These are phyloP conservation scores for Tricholoma flavovirens DNA, from an alignment of 768 basidiomycete genomes.

Conservation along the genomic window DNA sequence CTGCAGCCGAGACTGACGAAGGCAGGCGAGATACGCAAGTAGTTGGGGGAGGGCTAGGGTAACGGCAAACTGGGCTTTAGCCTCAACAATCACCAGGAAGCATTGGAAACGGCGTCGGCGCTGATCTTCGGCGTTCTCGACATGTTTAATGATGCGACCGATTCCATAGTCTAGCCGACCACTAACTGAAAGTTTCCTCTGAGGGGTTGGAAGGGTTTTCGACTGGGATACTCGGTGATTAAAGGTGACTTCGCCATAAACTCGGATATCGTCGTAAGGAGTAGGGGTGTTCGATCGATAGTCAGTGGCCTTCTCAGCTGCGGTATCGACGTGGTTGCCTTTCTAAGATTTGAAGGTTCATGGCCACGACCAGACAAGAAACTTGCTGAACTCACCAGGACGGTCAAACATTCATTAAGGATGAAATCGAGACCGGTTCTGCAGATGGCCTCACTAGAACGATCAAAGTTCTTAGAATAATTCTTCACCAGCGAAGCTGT, in stretches of 20 bases:
- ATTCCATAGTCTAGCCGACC: not conserved
- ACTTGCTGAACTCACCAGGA: not conserved
- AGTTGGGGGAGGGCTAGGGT: constrained; percentile 1
- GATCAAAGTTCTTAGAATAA: not conserved
- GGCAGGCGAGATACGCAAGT: not conserved
- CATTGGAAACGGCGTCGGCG: not conserved
- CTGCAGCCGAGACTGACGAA: not conserved
- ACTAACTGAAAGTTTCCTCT: not conserved
- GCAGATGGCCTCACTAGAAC: not conserved
- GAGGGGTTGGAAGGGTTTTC: not conserved
- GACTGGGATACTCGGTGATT: not conserved
- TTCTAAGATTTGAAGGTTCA: not conserved
- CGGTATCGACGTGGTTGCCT: not conserved
- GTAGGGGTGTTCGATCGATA: not conserved
- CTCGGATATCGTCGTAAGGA: not conserved
- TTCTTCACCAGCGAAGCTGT: not conserved
- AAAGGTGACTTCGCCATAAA: constrained; percentile 1
- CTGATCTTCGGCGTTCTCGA: not conserved
- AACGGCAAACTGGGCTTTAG: not conserved
- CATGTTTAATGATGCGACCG: not conserved
- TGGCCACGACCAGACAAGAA: not conserved
- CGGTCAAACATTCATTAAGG: constrained; percentile 1
- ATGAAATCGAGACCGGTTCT: constrained; percentile 2
- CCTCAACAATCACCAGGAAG: constrained; percentile 1
- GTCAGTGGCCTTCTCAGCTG: not conserved